Evolutionary conservation across 2,329 filamentous ascomycete species (phyloP).

Genomic region (Aurifilum marmelostoma): DNA sequence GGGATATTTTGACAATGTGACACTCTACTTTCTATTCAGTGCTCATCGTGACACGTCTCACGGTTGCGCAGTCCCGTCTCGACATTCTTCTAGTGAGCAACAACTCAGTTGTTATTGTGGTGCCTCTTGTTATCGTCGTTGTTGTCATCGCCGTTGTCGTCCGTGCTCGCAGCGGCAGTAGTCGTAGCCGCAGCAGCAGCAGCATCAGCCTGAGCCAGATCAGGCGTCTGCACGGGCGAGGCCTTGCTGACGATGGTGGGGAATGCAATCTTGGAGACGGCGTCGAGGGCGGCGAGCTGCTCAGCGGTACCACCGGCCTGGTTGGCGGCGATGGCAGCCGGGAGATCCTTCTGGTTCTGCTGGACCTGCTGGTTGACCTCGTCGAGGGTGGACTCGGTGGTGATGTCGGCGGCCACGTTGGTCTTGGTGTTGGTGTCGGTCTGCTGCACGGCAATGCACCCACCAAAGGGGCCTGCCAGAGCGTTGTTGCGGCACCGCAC

Average conservation of each 20-base stretch:
- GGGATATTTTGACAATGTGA: not conserved
- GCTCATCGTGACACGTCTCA: conserved; percentile 1
- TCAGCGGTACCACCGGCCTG: conserved; percentile 43
- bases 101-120: not conserved
- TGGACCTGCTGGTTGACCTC: conserved; percentile 52
- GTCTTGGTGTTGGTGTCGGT: conserved; percentile 45
- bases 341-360: conserved; percentile 55
- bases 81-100: too few relatives aligned
- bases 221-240: conserved; percentile 24
- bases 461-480: conserved; percentile 54
- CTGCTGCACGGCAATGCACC: conserved; percentile 63
- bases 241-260: conserved; percentile 23
- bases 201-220: not conserved
- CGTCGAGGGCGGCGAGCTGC: conserved; percentile 22
- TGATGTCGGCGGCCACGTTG: conserved; percentile 51
- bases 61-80: too few relatives aligned
- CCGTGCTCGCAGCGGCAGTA: not conserved
- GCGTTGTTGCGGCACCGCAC: conserved; percentile 63
- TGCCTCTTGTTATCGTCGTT: conserved; percentile 7
- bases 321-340: conserved; percentile 49
- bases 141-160: not conserved
- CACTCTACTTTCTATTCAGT: not conserved
- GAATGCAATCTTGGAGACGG: conserved; percentile 7
- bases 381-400: conserved; percentile 49
- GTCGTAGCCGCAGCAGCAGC: not conserved